Evolutionary conservation across 2,329 filamentous ascomycete genomes (phyloP), one percentile per base, ranked within the genome.

Genomic region (Neonectria punicea): DNA sequence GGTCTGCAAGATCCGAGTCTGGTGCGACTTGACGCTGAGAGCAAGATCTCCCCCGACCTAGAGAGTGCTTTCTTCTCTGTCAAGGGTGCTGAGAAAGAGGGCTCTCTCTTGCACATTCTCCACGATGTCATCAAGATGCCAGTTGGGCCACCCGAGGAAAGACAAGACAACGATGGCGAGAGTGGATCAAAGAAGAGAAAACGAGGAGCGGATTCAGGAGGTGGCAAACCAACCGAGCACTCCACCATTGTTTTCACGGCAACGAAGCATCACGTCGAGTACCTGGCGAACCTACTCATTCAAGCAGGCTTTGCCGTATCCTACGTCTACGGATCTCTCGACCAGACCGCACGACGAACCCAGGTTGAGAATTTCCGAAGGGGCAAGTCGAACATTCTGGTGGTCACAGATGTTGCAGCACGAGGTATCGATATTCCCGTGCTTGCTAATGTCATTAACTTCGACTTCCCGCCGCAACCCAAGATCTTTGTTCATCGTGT

Each of bases 401-500:
- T 99, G 3, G 95, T 98, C 49, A 99, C 96, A 1, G 96, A 99
- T 77, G 94, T 99, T 58, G 96, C 96, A 14, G 96, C 96, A 22
- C 88, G 96, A 84, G 95, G 96, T 89, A 97, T 99, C 67, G 96
- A 99, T 88, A 97, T 99, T 71, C 96, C 96, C 0, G 88, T 98
- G 51, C 86, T 99, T 39, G 94, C 93, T 61, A 98, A 99, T 77
- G 96, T 99, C 64, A 95, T 99, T 83, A 98, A 99, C 83, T 99
- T 97, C 80, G 95, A 98, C 76, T 99, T 99, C 70, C 95, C 96
- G 3, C 92, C 95, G 2, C 96, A 98, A 75, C 93, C 96, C 20
- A 99, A 99, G 81, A 90, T 99, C 46, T 99, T 97, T 74, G 92
- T 99, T 30, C 96, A 99, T 80, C 91, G 96, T 77, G 96, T 99